phyloP scores from a whole-genome alignment of 176 grass and related monocot genomes.

The Miscanthus lutarioriparius region DNA sequence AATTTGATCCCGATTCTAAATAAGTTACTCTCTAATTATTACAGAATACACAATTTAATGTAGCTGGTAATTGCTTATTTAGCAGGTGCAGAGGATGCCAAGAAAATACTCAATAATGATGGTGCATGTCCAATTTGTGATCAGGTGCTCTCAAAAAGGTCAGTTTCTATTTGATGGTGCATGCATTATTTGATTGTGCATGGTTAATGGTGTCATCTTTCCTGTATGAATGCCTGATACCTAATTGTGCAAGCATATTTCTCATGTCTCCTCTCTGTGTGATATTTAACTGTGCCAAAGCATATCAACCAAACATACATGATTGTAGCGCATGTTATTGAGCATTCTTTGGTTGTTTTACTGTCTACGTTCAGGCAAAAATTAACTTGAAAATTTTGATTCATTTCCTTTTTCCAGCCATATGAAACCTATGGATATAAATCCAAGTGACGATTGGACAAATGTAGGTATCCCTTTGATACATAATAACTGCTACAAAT shows the following conservation, averaged over 20 bases:
- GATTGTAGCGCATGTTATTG: background rate
- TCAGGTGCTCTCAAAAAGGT: constrained; percentile 96
- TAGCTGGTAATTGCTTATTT: constrained; percentile 18
- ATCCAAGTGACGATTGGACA: constrained; percentile 85
- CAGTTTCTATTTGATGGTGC: background rate
- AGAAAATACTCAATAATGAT: constrained; percentile 84
- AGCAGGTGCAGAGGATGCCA: constrained; percentile 83
- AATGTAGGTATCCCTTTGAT: constrained; percentile 56
- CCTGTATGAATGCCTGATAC: background rate
- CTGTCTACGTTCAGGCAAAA: constrained; percentile 18
- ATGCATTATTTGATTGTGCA: constrained; percentile 22
- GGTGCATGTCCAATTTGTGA: constrained; percentile 85
- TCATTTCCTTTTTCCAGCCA: constrained; percentile 53
- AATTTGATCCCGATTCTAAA: background rate
- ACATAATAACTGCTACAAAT: background rate
- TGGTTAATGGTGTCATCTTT: background rate
- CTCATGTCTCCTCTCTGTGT: background rate
- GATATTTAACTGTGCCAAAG: background rate
- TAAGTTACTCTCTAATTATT: constrained; percentile 1
- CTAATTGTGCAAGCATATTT: constrained; percentile 8
- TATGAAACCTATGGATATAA: constrained; percentile 71
- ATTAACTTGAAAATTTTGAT: constrained; percentile 26
- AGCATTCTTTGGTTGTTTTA: background rate
- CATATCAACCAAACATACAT: background rate
- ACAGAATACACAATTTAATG: constrained; percentile 21